Evolutionary conservation across 805 yeast genomes (phyloP).

Genomic region (Kluyveromyces aestuarii): DNA sequence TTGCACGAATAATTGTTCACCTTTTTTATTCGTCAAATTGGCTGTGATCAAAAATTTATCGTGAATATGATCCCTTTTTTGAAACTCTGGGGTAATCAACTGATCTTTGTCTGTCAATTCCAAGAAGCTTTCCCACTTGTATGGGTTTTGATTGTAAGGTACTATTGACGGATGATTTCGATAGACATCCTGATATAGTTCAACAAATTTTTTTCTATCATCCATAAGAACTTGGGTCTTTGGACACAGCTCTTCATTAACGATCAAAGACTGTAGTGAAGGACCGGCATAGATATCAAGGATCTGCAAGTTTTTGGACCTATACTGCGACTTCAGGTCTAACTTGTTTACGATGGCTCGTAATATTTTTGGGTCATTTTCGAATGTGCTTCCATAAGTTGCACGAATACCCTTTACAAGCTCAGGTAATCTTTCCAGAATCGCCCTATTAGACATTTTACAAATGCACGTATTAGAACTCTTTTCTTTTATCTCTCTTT

Average conservation of each 20-base stretch:
- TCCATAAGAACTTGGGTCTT: conserved; percentile 57
- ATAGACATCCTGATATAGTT: conserved; percentile 8
- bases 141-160: conserved; percentile 42
- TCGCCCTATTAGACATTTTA: background rate
- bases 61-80: conserved; percentile 36
- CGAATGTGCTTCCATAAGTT: conserved; percentile 1
- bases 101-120: conserved; percentile 39
- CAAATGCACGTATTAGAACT: background rate
- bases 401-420: background rate
- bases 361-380: conserved; percentile 7
- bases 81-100: conserved; percentile 31
- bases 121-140: conserved; percentile 54
- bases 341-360: conserved; percentile 38
- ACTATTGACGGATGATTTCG: conserved; percentile 22
- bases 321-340: conserved; percentile 30
- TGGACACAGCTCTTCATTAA: conserved; percentile 57
- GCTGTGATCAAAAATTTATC: conserved; percentile 49
- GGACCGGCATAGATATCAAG: conserved; percentile 54
- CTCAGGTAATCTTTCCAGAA: background rate
- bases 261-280: conserved; percentile 50
- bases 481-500: background rate
- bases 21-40: conserved; percentile 42
- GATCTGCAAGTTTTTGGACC: conserved; percentile 35
- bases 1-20: conserved; percentile 66
- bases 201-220: conserved; percentile 29